Base-by-base conservation (phyloP, 306 rosid genomes). In the Cucurbita moschata region DNA sequence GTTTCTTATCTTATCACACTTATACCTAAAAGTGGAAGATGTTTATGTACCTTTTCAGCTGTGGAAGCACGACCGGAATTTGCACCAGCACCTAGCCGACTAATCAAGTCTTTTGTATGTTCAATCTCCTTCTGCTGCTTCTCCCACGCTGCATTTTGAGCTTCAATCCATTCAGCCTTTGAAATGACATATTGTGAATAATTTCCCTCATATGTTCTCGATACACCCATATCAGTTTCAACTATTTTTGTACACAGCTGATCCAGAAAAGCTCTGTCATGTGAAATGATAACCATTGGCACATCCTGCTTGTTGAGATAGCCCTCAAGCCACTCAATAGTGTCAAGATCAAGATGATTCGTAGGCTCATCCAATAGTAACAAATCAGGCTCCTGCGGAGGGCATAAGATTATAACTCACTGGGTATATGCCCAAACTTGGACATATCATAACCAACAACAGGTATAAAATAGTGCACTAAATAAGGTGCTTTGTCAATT, bases 121-220 rank as follows among this genome's bases (percentile, higher is more conserved):
- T 87, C 98, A 79, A 94, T 94, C 83, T 94, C 97, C 81, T 90
- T 94, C 86, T 94, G 97, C 88, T 94, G 97, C 89, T 94, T 94
- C 85, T 87, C 97, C 97, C 96, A 94, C 60, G 98, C 96, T 76
- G 96, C 91, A 81, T 86, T 75, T 80, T 94, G 97, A 71, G 91
- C 71, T 83, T 90, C 98, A 71, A 86, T 85, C 98, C 98, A 94
- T 46, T 86, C 84, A 51, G 92, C 97, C 81, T 82, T 94, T 61
- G 93, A 83, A 81, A 86, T 10, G 14, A 90, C 71, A 79, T 77
- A 94, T 82, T 89, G 81, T 7, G 98, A 94, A 86, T 94, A 94
- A 77, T 94, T 94, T 73, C 98, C 98, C 30, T 75, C 91, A 63
- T 55, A 94, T 10, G 96, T 94, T 74, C 95, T 87, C 71, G 96